Base-by-base conservation (phyloP, 352 stramenopile genomes). In the Phytophthora sojae region DNA sequence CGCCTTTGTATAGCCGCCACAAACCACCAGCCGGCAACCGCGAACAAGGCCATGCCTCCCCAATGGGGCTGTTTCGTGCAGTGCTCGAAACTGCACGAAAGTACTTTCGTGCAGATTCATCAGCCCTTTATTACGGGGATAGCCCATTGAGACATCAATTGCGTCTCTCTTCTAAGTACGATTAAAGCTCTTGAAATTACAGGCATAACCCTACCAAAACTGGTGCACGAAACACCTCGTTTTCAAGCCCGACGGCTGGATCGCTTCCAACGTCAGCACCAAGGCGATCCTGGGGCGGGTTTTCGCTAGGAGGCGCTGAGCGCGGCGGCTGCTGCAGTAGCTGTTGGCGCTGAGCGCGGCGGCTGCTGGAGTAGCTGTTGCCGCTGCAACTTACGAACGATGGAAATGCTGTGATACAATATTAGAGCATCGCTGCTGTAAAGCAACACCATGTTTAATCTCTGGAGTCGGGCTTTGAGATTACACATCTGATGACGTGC, bases 1-100 rank as follows among this genome's bases (percentile, higher is more conserved):
- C 35, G 30, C 21, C 17, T 57, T 54, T 73, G 63, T 73, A 76
- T 49, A 49, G 0, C 5, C 19, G 8, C 30, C 14, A 23, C 49
- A 29, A 54, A 69, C 58, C 47, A 67, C 55, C 68, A 75, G 68
- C 49, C 26, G 68, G 49, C 53, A 25, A n/a, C 29, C 6, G 63
- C 64, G 64, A 71, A 23, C 8, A 17, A 17, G 14, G 9, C 26
- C 14, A 49, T 62, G 71, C 64, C 44, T 61, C 51, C n/a, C n/a
- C n/a, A n/a, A n/a, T n/a, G n/a, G n/a, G n/a, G n/a, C n/a, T n/a
- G n/a, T n/a, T n/a, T n/a, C n/a, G n/a, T n/a, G n/a, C n/a, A n/a
- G n/a, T n/a, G n/a, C n/a, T n/a, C n/a, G n/a, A n/a, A n/a, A n/a
- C n/a, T n/a, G n/a, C n/a, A n/a, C n/a, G n/a, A n/a, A n/a, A n/a